A percentile compares a stretch with the other conserved stretches of the same genome.
phyloP scores from a whole-genome alignment of 257 asterid species.

The Capsicum rhomboideum region DNA sequence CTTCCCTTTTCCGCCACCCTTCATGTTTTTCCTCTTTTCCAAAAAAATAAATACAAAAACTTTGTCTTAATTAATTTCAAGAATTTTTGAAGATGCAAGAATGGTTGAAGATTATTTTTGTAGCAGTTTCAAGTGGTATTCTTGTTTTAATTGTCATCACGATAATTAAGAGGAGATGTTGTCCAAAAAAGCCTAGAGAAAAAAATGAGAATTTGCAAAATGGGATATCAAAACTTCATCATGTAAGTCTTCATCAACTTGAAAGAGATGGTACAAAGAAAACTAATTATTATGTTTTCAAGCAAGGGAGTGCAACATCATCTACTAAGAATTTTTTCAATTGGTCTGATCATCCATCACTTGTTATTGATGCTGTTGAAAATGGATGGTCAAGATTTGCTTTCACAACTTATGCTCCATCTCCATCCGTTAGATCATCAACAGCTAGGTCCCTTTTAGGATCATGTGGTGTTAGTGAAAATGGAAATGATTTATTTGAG shows the following conservation, averaged over 20 bases:
- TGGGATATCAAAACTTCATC: constrained; percentile 58
- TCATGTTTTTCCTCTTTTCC: background rate
- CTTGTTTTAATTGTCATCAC: constrained; percentile 14
- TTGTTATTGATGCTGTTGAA: constrained; percentile 79
- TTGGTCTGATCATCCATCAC: constrained; percentile 84
- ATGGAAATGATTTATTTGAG: constrained; percentile 10
- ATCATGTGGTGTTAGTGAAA: constrained; percentile 28
- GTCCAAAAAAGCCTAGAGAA: background rate
- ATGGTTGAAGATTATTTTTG: constrained; percentile 26
- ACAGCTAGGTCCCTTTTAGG: constrained; percentile 35
- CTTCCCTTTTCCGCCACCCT: constrained; percentile 29
- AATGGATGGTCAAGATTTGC: constrained; percentile 91
- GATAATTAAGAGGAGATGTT: constrained; percentile 16
- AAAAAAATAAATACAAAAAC: background rate
- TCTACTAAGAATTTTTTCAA: constrained; percentile 31
- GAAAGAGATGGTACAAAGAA: constrained; percentile 25
- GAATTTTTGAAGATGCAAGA: constrained; percentile 26
- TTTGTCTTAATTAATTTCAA: background rate
- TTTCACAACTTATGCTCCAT: constrained; percentile 30
- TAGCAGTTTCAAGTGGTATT: constrained; percentile 19
- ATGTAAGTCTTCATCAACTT: constrained; percentile 46
- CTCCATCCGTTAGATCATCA: constrained; percentile 47
- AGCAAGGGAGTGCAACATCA: constrained; percentile 17
- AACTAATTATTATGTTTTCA: constrained; percentile 30
- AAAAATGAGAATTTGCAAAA: constrained; percentile 14